Evolutionary conservation across 495 filamentous ascomycete genomes (phyloP), one percentile per base, ranked within the genome.

Genomic region (Xylaria bambusicola): DNA sequence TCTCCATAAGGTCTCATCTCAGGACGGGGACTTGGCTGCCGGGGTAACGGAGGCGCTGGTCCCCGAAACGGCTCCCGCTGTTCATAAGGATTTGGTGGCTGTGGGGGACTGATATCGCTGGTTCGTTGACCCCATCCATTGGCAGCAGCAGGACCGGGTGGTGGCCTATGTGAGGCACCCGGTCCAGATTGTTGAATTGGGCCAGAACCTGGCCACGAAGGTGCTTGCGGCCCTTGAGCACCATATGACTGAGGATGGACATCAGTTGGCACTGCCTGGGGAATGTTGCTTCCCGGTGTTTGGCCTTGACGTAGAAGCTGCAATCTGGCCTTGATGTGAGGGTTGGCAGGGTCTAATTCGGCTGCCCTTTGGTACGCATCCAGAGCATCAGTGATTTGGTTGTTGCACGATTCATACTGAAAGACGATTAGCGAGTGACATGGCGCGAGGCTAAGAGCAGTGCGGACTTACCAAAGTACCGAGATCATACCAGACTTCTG

Each of bases 401-500:
- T 98, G 78, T 98, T 98, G 75, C 94, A 98, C 3, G 92, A 97
- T 71, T 98, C 95, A 65, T 98, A 98, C 90, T 93, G 60, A 45
- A 68, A n/a, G 9, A 54, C 65, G 61, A 65, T 68, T 45, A 69
- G 60, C 57, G 56, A 50, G 41, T 18, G 36, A 38, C 35, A n/a
- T 24, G 48, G 44, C 65, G 23, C 42, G 48, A 41, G 42, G 53
- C 48, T 33, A 33, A 1, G 52, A 33, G 27, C 49, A 27, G 6
- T 61, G 46, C 6, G 58, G 73, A 83, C 89, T 80, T 84, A 96
- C 91, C 78, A 98, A 67, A 65, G 95, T 99, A 40, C 94, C 94
- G 40, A 99, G 78, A 77, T 99, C 95, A 75, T 98, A 99, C 94
- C 94, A 99, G 40, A 99, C 94, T 73, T 99, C 94, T 4, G 94